Evolutionary conservation across 1,284 basidiomycete species (phyloP).

Genomic region (Schizophyllum commune): DNA sequence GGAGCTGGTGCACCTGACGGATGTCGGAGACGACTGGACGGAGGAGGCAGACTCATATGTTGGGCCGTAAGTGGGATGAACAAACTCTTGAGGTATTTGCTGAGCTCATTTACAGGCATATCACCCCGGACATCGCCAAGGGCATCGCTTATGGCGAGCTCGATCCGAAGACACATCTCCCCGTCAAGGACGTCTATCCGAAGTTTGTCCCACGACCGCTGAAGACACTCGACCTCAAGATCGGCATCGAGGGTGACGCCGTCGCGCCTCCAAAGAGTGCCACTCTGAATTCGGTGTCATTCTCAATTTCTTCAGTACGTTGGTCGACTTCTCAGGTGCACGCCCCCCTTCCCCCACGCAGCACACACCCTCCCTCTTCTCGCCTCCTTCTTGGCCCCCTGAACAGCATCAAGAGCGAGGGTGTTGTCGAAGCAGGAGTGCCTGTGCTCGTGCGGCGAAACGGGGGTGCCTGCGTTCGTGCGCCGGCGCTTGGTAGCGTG

Average conservation of each 20-base stretch:
- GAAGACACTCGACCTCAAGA: constrained; percentile 21
- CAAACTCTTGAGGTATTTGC: not conserved
- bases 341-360: too few relatives aligned
- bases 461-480: too few relatives aligned
- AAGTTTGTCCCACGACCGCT: constrained; percentile 44
- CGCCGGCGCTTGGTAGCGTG: too few relatives aligned
- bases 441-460: too few relatives aligned
- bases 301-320: constrained; percentile 63
- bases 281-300: constrained; percentile 29
- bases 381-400: too few relatives aligned
- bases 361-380: too few relatives aligned
- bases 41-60: constrained; percentile 66
- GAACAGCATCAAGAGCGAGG: too few relatives aligned
- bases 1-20: constrained; percentile 63
- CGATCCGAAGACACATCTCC: constrained; percentile 67
- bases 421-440: too few relatives aligned
- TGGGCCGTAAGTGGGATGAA: constrained; percentile 50
- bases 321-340: too few relatives aligned
- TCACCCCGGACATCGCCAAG: constrained; percentile 52
- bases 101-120: constrained; percentile 33
- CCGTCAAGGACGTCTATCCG: constrained; percentile 79
- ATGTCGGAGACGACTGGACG: constrained; percentile 43
- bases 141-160: constrained; percentile 69
- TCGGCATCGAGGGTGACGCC: constrained; percentile 25
- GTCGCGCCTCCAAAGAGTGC: constrained; percentile 26